Base-by-base conservation (phyloP, 140 eudicot genomes). In the Stevia rebaudiana region DNA sequence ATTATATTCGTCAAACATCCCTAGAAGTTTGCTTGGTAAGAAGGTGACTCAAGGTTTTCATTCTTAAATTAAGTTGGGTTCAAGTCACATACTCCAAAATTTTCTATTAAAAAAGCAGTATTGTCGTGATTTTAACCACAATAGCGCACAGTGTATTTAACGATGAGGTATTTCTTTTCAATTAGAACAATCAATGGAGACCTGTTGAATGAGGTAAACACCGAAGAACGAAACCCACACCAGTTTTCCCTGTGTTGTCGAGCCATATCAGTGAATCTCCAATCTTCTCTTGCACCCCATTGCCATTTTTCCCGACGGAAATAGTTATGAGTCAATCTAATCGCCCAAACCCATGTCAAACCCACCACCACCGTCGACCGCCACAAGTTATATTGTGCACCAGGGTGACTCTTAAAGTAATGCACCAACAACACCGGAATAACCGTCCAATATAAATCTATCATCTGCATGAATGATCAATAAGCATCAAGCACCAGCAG, bases 161-260 rank as follows among this genome's bases (percentile, higher is more conserved):
- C n/a, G n/a, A n/a, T n/a, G n/a, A n/a, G n/a, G n/a, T n/a, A n/a
- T n/a, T n/a, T n/a, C n/a, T n/a, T n/a, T n/a, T n/a, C n/a, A n/a
- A n/a, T n/a, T n/a, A n/a, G n/a, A n/a, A n/a, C n/a, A n/a, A n/a
- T n/a, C n/a, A n/a, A n/a, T 37, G 6, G 11, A 6, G 65, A 92
- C 98, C 98, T 92, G 98, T 71, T 92, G 98, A 74, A 87, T 78
- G 30, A 85, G 67, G 72, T 92, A 92, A 63, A 92, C 79, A 15
- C 95, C 84, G 53, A 92, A 92, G 76, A 92, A 92, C 1, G 96
- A 92, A 61, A 88, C 70, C 96, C 96, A 92, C 98, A 92, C 98
- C 98, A 92, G 62, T 74, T 30, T 36, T 76, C 64, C 49, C 95
- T 94, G 18, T 85, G 91, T 66, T 88, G 94, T 5, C 18, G 71